Conservation (phyloP, 2,329 filamentous ascomycete genomes). For the Coniella vitis region DNA sequence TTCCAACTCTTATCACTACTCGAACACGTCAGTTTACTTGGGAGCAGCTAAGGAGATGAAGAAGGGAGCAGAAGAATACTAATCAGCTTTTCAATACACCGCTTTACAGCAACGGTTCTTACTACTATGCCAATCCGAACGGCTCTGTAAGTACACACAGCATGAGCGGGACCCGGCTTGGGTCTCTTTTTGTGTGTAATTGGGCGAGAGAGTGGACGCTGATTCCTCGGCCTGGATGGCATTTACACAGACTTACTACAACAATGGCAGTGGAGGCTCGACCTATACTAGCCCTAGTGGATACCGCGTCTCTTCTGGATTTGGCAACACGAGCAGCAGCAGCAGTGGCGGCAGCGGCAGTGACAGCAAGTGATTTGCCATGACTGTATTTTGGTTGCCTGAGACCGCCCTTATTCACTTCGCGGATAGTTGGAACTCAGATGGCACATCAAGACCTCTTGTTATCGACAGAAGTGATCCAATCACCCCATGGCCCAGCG, state of each 20-base stretch:
- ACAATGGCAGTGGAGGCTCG: conserved; percentile 49
- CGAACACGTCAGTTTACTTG: conserved; percentile 49
- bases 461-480: too few species aligned
- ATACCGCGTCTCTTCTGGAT: conserved; percentile 21
- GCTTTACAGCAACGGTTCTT: conserved; percentile 50
- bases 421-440: too few species aligned
- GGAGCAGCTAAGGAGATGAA: too few species aligned
- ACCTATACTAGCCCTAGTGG: conserved; percentile 54
- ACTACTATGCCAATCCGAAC: conserved; percentile 67
- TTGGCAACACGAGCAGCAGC: conserved; percentile 11
- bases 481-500: too few species aligned
- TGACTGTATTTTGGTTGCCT: too few species aligned
- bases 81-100: neutral
- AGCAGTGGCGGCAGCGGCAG: neutral
- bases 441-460: too few species aligned
- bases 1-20: conserved; percentile 60
- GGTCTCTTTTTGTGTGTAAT: too few species aligned
- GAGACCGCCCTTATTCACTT: too few species aligned
- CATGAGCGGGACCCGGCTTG: too few species aligned
- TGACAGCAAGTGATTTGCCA: neutral
- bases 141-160: conserved; percentile 40
- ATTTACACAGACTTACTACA: conserved; percentile 49
- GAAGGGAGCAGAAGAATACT: neutral
- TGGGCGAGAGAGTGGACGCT: neutral
- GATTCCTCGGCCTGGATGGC: neutral